phyloP scores from a whole-genome alignment of 306 rosid genomes.

The Medicago truncatula region DNA sequence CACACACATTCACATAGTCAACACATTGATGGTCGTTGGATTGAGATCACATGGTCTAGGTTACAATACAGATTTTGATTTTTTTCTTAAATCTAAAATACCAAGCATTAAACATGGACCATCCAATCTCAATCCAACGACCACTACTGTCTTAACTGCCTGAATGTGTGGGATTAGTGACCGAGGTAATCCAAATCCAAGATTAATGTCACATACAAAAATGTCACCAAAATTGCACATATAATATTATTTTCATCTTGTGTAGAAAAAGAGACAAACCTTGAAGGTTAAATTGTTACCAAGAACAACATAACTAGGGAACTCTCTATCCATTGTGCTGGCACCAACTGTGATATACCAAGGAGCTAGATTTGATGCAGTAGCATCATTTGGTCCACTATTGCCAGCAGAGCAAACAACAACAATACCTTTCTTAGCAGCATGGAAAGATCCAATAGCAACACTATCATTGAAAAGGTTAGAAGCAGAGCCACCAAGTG shows the following conservation, averaged over 20 bases:
- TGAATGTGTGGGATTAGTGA: not conserved
- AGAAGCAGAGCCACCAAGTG: conserved; percentile 67
- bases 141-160: not conserved
- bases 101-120: not conserved
- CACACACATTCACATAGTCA: not conserved
- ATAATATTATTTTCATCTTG: not conserved
- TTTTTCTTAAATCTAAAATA: not conserved
- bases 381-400: conserved; percentile 66
- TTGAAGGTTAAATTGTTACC: conserved; percentile 54
- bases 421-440: conserved; percentile 67
- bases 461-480: conserved; percentile 64
- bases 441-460: conserved; percentile 89
- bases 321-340: conserved; percentile 87
- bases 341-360: conserved; percentile 92
- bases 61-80: not conserved
- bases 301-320: conserved; percentile 64
- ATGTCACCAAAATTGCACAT: not conserved
- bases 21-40: not conserved
- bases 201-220: not conserved
- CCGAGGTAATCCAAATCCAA: not conserved
- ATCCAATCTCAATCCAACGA: not conserved
- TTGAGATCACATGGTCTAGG: not conserved
- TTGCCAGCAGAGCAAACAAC: conserved; percentile 95
- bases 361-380: conserved; percentile 66
- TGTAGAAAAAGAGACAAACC: conserved; percentile 50